Percentiles rank a stretch among this genome's conserved stretches.
phyloP scores from a whole-genome alignment of 1,284 basidiomycete species.

The Trichosporon sp. region DNA sequence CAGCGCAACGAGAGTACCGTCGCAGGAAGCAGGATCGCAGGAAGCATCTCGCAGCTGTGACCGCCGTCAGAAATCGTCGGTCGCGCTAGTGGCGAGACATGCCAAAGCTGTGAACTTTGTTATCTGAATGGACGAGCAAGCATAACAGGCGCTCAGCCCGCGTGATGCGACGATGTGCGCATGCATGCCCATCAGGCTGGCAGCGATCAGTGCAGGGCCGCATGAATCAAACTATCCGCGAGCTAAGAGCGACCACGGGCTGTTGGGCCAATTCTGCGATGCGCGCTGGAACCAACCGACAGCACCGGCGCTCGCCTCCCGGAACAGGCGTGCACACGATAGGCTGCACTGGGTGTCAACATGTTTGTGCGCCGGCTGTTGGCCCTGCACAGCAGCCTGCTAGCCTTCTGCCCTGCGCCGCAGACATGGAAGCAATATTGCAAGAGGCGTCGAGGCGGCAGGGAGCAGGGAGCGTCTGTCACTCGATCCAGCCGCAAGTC shows the following conservation, averaged over 20 bases:
- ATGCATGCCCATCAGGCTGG: not conserved
- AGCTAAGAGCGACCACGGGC: not conserved
- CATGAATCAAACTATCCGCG: not conserved
- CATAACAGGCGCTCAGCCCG: not conserved
- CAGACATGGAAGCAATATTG: conserved; percentile 3
- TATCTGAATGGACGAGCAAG: not conserved
- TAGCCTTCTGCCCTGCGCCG: conserved; percentile 5
- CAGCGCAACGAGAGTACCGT: no score
- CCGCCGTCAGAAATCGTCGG: not conserved
- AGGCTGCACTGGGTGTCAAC: not conserved
- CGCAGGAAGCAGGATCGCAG: no score
- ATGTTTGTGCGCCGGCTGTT: not conserved
- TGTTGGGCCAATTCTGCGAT: not conserved
- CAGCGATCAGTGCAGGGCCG: conserved; percentile 9
- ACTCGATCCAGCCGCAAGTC: not conserved
- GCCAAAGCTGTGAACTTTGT: not conserved
- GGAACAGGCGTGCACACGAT: conserved; percentile 10
- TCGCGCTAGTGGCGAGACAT: conserved; percentile 4
- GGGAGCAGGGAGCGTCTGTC: not conserved
- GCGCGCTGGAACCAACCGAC: not conserved
- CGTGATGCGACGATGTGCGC: not conserved
- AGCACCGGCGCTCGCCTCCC: not conserved
- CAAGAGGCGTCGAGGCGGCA: not conserved
- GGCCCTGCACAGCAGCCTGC: not conserved
- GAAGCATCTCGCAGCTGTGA: no score